phyloP scores from a whole-genome alignment of 805 yeast species.

The Zygosaccharomyces gambellarensis region DNA sequence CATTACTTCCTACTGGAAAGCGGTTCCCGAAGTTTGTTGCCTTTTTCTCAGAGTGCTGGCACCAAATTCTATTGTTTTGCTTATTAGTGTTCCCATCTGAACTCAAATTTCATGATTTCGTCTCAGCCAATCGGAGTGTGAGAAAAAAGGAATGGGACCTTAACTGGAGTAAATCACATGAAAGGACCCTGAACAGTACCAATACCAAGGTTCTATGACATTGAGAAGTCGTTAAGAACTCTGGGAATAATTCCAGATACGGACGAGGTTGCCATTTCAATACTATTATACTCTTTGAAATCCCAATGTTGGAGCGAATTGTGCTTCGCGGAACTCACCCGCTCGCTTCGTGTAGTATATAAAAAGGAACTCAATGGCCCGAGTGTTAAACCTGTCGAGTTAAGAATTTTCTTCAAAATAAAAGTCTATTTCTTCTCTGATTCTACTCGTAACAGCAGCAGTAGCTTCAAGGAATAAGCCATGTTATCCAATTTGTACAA shows the following conservation, averaged over 20 bases:
- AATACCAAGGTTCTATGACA: background rate
- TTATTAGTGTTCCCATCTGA: background rate
- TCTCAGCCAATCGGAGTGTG: constrained; percentile 5
- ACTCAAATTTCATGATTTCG: background rate
- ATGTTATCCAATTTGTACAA: constrained; percentile 13
- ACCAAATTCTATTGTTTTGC: background rate
- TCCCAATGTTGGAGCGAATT: background rate
- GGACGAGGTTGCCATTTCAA: background rate
- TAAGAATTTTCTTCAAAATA: background rate
- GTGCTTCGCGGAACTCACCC: background rate
- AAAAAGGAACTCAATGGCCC: background rate
- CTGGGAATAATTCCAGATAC: background rate
- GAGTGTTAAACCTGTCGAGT: background rate
- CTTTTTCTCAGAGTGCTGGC: background rate
- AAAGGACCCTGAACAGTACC: background rate
- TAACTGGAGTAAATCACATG: background rate
- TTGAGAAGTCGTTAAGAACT: background rate
- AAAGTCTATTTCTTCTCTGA: background rate
- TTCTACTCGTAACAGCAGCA: background rate
- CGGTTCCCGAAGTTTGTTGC: background rate
- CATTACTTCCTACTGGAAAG: background rate
- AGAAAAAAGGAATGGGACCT: background rate
- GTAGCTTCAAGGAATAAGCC: background rate
- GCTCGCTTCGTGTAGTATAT: background rate
- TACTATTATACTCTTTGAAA: background rate